Evolutionary conservation across 73 alveolate species (phyloP).

Genomic region (Effrenium voratum): DNA sequence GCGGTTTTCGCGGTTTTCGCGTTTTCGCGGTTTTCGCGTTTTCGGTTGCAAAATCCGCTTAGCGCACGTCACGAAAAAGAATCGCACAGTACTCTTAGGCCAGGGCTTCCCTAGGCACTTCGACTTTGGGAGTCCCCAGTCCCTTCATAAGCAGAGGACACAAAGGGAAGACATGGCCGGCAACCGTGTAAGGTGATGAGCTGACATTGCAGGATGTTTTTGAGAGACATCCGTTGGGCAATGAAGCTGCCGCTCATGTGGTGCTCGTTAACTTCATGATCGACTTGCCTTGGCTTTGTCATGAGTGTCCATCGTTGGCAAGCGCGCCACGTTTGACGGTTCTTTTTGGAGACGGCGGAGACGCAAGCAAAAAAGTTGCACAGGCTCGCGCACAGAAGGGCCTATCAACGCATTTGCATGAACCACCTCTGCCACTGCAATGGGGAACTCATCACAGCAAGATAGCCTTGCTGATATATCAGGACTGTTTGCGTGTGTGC

Average conservation of each 20-base stretch:
- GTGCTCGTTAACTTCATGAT: conserved; percentile 87
- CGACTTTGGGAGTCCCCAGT: no score
- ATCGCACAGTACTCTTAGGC: no score
- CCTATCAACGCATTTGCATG: conserved; percentile 35
- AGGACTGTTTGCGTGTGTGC: conserved; percentile 74
- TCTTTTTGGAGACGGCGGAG: conserved; percentile 73
- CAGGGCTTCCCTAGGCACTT: no score
- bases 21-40: no score
- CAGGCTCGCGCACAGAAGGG: background rate
- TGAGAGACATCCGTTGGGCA: conserved; percentile 64
- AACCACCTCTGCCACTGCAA: conserved; percentile 81
- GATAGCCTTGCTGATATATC: conserved; percentile 49
- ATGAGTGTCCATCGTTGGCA: conserved; percentile 54
- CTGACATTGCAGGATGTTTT: conserved; percentile 64
- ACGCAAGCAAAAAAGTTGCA: conserved; percentile 41
- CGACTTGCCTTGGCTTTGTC: conserved; percentile 66
- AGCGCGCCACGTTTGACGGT: conserved; percentile 50
- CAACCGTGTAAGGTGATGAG: no score
- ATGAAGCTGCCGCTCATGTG: conserved; percentile 19
- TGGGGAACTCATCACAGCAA: conserved; percentile 94
- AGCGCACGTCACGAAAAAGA: no score
- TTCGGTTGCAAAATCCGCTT: no score
- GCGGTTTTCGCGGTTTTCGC: no score
- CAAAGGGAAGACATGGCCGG: no score
- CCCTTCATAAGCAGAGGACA: no score